Conservation (phyloP, 768 basidiomycete genomes). For the Suillus tomentosus region DNA sequence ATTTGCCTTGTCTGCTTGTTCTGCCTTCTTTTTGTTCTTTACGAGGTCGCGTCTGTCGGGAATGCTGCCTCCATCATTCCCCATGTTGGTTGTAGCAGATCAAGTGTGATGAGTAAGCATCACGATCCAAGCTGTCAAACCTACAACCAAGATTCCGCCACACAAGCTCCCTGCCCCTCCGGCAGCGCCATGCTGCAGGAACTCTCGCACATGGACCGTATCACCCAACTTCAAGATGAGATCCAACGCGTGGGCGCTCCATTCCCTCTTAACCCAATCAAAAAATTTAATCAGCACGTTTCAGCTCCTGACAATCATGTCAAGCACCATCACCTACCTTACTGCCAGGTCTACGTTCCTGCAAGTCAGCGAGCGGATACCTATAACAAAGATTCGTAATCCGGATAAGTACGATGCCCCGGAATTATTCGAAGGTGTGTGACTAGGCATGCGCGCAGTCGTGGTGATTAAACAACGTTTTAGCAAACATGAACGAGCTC, state of each 20-base stretch:
- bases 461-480: not conserved
- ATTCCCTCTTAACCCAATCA: not conserved
- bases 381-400: slow-evolving; percentile 80
- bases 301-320: slow-evolving; percentile 90
- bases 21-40: slow-evolving; percentile 72
- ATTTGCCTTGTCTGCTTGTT: slow-evolving; percentile 89
- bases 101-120: slow-evolving; percentile 7
- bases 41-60: slow-evolving; percentile 84
- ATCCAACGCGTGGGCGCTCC: slow-evolving; percentile 71
- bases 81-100: slow-evolving; percentile 48
- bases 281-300: not conserved
- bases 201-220: slow-evolving; percentile 92
- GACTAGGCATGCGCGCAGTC: not conserved
- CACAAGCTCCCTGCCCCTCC: slow-evolving; percentile 11
- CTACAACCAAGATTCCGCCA: not conserved
- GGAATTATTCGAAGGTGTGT: slow-evolving; percentile 73
- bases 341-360: slow-evolving; percentile 74
- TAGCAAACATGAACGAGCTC: slow-evolving; percentile 84
- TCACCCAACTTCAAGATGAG: slow-evolving; percentile 93
- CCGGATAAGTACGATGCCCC: slow-evolving; percentile 71
- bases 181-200: slow-evolving; percentile 88
- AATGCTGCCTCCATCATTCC: slow-evolving; percentile 89
- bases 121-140: not conserved
- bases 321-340: slow-evolving; percentile 77
- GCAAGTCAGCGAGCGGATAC: slow-evolving; percentile 76